phyloP scores from a whole-genome alignment of 768 basidiomycete genomes.

The Leccinum obscurum region DNA sequence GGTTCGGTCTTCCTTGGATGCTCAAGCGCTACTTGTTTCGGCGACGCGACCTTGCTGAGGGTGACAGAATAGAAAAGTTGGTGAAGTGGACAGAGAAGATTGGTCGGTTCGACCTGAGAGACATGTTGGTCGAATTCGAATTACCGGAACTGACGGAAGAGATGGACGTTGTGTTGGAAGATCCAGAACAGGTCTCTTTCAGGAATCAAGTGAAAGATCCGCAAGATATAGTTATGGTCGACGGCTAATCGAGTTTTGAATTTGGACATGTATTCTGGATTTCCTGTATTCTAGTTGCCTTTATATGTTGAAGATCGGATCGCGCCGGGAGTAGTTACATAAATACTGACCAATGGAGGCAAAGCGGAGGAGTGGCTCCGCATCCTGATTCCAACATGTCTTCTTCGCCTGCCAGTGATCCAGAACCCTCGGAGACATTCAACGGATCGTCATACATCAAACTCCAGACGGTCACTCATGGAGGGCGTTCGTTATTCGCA shows the following conservation, averaged over 20 bases:
- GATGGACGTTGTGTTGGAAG: slow-evolving; percentile 9
- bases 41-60: slow-evolving; percentile 22
- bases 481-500: slow-evolving; percentile 57
- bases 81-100: slow-evolving; percentile 18
- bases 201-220: background rate
- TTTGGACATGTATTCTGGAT: background rate
- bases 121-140: slow-evolving; percentile 23
- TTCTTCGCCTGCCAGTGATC: background rate
- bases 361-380: background rate
- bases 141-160: slow-evolving; percentile 14
- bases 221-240: slow-evolving; percentile 12
- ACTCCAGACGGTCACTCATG: slow-evolving; percentile 40
- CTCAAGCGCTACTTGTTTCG: slow-evolving; percentile 26
- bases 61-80: slow-evolving; percentile 15
- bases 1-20: slow-evolving; percentile 28
- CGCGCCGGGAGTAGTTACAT: background rate
- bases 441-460: slow-evolving; percentile 17
- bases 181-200: background rate
- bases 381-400: slow-evolving; percentile 7
- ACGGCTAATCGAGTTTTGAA: background rate
- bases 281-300: background rate
- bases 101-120: slow-evolving; percentile 24
- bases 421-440: background rate
- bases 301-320: background rate
- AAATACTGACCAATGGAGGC: background rate